Conservation (phyloP, 108 stramenopile genomes). For the Cyclotella kingstonii region DNA sequence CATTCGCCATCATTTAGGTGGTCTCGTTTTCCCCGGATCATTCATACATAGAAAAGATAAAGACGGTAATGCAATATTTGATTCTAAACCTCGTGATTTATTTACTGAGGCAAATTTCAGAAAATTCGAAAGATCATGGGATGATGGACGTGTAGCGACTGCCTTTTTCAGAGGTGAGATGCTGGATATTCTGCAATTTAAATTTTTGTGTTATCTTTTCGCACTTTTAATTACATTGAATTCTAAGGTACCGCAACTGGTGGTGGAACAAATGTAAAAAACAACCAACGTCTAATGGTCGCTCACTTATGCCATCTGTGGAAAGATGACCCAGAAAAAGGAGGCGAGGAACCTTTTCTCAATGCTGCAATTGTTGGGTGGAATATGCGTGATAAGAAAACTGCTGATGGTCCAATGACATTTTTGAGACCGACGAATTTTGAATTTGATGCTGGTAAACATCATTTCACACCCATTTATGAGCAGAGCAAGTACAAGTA, state of each 20-base stretch:
- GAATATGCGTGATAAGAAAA: conserved; percentile 98
- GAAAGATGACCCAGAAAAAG: conserved; percentile 87
- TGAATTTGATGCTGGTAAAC: conserved; percentile 87
- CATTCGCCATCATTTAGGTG: conserved; percentile 39
- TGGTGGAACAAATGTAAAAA: conserved; percentile 93
- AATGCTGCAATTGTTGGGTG: conserved; percentile 97
- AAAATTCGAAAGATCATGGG: conserved; percentile 95
- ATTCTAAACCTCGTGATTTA: conserved; percentile 89
- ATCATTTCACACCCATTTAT: conserved; percentile 98
- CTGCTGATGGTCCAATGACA: conserved; percentile 84
- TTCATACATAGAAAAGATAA: conserved; percentile 71
- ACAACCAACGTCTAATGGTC: conserved; percentile 95
- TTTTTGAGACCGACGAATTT: conserved; percentile 79
- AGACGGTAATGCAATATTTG: conserved; percentile 71
- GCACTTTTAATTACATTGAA: background rate
- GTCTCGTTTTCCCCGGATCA: conserved; percentile 76
- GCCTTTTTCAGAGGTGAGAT: conserved; percentile 90
- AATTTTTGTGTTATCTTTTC: background rate
- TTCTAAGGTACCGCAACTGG: conserved; percentile 94
- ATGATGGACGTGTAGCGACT: conserved; percentile 86
- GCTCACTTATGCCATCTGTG: conserved; percentile 78
- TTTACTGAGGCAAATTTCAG: conserved; percentile 97
- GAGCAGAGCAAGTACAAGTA: conserved; percentile 97
- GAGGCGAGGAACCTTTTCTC: conserved; percentile 84
- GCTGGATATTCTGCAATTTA: background rate